Evolutionary conservation across 1,284 basidiomycete genomes (phyloP), one percentile per base, ranked within the genome.

Genomic region (Cryptococcus jaspeensis): DNA sequence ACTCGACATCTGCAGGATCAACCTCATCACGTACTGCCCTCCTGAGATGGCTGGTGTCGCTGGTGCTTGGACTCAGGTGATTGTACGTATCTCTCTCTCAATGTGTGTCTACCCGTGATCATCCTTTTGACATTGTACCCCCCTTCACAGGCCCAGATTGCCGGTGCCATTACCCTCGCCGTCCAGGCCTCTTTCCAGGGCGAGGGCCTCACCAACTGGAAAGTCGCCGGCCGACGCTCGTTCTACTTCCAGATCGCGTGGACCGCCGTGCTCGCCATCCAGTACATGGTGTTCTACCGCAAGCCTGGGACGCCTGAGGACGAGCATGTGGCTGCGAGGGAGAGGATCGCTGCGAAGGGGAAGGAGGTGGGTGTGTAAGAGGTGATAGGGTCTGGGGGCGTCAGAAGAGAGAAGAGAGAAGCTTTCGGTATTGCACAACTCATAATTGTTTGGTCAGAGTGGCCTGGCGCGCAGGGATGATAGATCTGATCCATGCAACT

Each of bases 21-120:
- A 67, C 56, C 45, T 71, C 36, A 63, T 71, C 53, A 59, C 57
- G 6, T 70, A 64, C 56, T 67, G 64, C 48, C 71, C 71, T 12
- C 66, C 67, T n/a, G 65, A 73, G 49, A 74, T 73, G 64, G 66
- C 68, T 13, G 75, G 75, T 23, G 70, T 75, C n/a, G 68, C 68
- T 23, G 70, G 71, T 15, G 73, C 70, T 0, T 71, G 70, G 64
- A 65, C 65, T 15, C 72, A 76, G 50, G 72, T 74, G 9, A 38
- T 74, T n/a, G 59, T 60, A 25, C 49, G 55, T 56, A 7, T 12
- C 6, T 25, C 18, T 5, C 25, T 13, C 49, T 7, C n/a, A n/a
- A n/a, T n/a, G n/a, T n/a, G n/a, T 39, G 12, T 39, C 38, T 39
- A 11, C n/a, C n/a, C 12, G 11, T n/a, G n/a, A 39, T 39, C 38